Conservation (phyloP, 805 yeast genomes). For the Metschnikowia dekortorum region DNA sequence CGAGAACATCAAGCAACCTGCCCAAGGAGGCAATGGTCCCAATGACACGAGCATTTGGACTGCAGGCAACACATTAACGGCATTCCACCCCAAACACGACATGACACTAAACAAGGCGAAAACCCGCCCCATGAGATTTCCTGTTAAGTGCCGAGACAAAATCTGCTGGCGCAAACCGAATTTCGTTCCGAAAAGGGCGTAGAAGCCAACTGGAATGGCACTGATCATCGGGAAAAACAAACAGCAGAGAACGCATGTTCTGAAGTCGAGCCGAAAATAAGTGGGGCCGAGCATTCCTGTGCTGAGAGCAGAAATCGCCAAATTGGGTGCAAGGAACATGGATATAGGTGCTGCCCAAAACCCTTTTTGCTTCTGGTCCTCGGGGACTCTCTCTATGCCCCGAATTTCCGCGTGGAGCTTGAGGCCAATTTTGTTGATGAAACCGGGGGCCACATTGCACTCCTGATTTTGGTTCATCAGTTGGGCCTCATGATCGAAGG, state of each 20-base stretch:
- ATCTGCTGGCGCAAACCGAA: slow-evolving; percentile 25
- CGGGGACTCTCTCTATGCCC: slow-evolving; percentile 28
- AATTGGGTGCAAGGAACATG: slow-evolving; percentile 28
- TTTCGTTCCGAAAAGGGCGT: slow-evolving; percentile 14
- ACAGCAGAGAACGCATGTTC: slow-evolving; percentile 11
- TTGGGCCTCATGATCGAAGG: background rate
- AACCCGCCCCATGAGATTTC: slow-evolving; percentile 27
- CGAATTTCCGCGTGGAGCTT: slow-evolving; percentile 26
- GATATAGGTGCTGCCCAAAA: slow-evolving; percentile 21
- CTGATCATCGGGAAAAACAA: slow-evolving; percentile 12
- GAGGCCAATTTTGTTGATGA: slow-evolving; percentile 23
- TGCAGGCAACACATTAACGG: slow-evolving; percentile 27
- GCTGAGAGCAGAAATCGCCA: slow-evolving; percentile 17
- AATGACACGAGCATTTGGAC: slow-evolving; percentile 27
- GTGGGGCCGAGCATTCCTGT: slow-evolving; percentile 17
- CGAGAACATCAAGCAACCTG: slow-evolving; percentile 32
- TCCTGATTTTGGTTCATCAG: slow-evolving; percentile 1
- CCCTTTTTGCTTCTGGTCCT: slow-evolving; percentile 16
- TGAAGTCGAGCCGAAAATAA: slow-evolving; percentile 13
- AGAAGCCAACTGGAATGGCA: slow-evolving; percentile 16
- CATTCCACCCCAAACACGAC: slow-evolving; percentile 34
- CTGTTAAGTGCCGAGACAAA: slow-evolving; percentile 28
- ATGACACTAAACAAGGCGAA: slow-evolving; percentile 27
- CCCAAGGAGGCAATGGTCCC: slow-evolving; percentile 32
- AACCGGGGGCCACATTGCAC: slow-evolving; percentile 8